A percentile compares a stretch with the other conserved stretches of the same genome.
Evolutionary conservation across 2,329 filamentous ascomycete genomes (phyloP).

Genomic region (Aspergillus bombycis): DNA sequence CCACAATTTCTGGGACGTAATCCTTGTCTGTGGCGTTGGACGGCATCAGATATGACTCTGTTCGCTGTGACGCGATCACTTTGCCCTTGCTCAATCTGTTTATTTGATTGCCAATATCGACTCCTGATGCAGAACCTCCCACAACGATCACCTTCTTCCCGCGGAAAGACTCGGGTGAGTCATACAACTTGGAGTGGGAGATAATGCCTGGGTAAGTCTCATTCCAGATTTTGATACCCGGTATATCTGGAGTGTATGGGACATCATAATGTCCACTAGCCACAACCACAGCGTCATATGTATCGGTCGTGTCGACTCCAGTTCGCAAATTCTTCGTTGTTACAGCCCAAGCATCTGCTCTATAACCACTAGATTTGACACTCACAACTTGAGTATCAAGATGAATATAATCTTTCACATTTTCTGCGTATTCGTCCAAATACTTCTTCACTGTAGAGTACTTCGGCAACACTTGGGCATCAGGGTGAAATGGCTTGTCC

Average conservation of each 20-base stretch:
- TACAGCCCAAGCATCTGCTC: constrained; percentile 61
- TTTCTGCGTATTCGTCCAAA: constrained; percentile 70
- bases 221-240: constrained; percentile 64
- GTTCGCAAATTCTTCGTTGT: constrained; percentile 56
- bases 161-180: constrained; percentile 63
- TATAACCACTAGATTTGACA: constrained; percentile 49
- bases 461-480: constrained; percentile 72
- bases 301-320: constrained; percentile 43
- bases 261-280: constrained; percentile 76
- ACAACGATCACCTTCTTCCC: constrained; percentile 79
- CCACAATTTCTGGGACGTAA: constrained; percentile 57
- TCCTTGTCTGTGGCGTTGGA: constrained; percentile 56
- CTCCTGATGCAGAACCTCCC: constrained; percentile 80
- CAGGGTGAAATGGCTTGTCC: constrained; percentile 66
- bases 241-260: constrained; percentile 67
- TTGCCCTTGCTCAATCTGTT: constrained; percentile 60
- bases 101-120: constrained; percentile 82
- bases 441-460: constrained; percentile 74
- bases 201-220: constrained; percentile 62
- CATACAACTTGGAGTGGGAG: constrained; percentile 79
- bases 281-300: constrained; percentile 75
- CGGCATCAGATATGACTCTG: constrained; percentile 51
- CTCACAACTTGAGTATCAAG: constrained; percentile 73
- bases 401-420: constrained; percentile 67
- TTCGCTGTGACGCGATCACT: constrained; percentile 66